A percentile compares a stretch with the other conserved stretches of the same genome.
phyloP scores from a whole-genome alignment of 2,329 filamentous ascomycete genomes.

The Alternaria incomplexa region DNA sequence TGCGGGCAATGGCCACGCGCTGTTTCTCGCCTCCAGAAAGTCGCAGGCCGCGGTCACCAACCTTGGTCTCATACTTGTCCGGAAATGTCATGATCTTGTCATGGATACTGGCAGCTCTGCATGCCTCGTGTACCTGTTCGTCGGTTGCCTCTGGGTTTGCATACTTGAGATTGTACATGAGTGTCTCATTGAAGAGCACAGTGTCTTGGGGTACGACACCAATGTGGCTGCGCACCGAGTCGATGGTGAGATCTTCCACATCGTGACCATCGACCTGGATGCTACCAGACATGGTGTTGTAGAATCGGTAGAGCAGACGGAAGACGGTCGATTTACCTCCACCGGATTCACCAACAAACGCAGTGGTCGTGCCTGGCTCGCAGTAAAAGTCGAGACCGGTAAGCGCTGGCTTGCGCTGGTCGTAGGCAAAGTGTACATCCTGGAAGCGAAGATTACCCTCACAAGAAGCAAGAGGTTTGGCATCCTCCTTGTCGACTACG shows the following conservation, averaged over 20 bases:
- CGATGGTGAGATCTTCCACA: constrained; percentile 86
- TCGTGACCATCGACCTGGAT: constrained; percentile 86
- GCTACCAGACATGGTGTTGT: constrained; percentile 79
- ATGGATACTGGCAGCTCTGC: constrained; percentile 86
- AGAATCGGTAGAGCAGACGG: constrained; percentile 94
- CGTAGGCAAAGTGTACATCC: constrained; percentile 90
- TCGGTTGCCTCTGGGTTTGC: constrained; percentile 82
- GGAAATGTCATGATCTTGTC: constrained; percentile 90
- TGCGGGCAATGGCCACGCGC: constrained; percentile 89
- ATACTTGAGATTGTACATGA: constrained; percentile 95
- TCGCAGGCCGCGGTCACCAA: constrained; percentile 86
- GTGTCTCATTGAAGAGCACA: constrained; percentile 88
- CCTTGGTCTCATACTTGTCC: constrained; percentile 86
- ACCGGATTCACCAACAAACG: constrained; percentile 94
- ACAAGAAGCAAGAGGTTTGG: constrained; percentile 69
- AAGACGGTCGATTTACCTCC: constrained; percentile 98
- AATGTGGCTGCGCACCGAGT: constrained; percentile 89
- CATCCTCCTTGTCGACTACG: constrained; percentile 77
- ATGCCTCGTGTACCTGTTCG: constrained; percentile 81
- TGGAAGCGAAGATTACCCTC: constrained; percentile 85
- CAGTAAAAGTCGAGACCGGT: constrained; percentile 86
- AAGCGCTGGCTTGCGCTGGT: constrained; percentile 82
- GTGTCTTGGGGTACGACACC: constrained; percentile 98
- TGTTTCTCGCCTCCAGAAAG: constrained; percentile 93
- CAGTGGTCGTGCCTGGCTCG: constrained; percentile 87